Base-by-base conservation (phyloP, 2,329 filamentous ascomycete genomes). In the Ophiostoma piceae region DNA sequence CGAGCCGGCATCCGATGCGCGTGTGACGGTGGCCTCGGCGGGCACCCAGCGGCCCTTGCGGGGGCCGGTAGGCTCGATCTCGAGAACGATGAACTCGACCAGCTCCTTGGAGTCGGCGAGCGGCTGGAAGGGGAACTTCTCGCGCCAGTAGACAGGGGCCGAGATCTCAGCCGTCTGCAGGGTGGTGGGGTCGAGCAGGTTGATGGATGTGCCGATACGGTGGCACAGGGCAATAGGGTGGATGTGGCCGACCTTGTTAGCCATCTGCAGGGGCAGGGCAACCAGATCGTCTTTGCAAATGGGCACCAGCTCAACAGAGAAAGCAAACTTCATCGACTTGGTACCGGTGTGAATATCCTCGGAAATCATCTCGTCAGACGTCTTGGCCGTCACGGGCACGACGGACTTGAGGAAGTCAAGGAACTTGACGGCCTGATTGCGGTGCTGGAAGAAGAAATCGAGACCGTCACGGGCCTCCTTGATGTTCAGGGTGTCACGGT, bases 211-310 rank as follows among this genome's bases (percentile, higher is more conserved):
- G 73, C 95, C 94, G 69, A 99, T 89, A 74, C 91, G 87, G 79
- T 94, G 87, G 83, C 95, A 98, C 51, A 99, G 83, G 1, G 90
- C 87, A 51, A 99, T 83, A 2, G 95, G 95, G 1, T 88, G 86
- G 75, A 98, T 96, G 79, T 97, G 97, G 73, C 95, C 94, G 68
- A 91, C 83, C 70, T 90, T 88, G 79, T 93, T 95, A 16, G 95
- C 95, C 71, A 98, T 83, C 74, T 92, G 93, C 73, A 97, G 88
- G 0, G 95, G 95, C 47, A 99, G 82, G 1, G 92, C 94, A n/a
- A 99, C 92, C 37, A 99, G 83, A 77, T 99, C 95, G 75, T 99
- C 95, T 80, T 97, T 97, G 84, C 95, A 98, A 67, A 99, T 93
- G 0, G 95, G 95, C 35, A 98, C 90, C 67, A 99, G 80, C 77